Evolutionary conservation across 352 stramenopile genomes (phyloP).

Genomic region (Pythium myriotylum): DNA sequence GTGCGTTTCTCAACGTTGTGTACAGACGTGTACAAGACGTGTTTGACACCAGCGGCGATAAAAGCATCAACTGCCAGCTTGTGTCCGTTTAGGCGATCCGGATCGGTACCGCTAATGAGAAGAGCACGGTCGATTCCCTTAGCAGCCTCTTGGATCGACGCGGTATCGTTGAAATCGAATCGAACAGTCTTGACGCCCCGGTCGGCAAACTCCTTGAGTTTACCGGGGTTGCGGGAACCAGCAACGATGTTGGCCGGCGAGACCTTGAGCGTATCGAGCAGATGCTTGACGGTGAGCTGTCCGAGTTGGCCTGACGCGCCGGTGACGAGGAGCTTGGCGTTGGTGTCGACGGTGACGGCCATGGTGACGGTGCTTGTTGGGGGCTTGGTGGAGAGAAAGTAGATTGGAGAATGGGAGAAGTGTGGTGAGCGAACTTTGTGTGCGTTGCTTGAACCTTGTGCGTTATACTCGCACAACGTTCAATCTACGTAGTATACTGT

Average conservation of each 20-base stretch:
- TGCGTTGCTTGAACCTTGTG: no score
- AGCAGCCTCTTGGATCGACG: constrained; percentile 16
- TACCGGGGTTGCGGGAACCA: constrained; percentile 18
- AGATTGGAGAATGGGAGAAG: no score
- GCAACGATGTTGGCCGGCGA: constrained; percentile 24
- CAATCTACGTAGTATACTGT: no score
- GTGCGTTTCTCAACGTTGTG: constrained; percentile 2
- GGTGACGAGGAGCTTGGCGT: constrained; percentile 25
- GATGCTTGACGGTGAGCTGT: constrained; percentile 13
- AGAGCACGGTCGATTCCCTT: constrained; percentile 24
- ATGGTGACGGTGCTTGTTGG: no score
- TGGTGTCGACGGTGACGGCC: no score
- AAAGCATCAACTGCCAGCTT: constrained; percentile 3
- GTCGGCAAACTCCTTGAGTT: constrained; percentile 3
- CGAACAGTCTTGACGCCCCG: constrained; percentile 16
- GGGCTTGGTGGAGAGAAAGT: no score
- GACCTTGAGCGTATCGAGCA: constrained; percentile 29
- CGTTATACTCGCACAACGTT: no score
- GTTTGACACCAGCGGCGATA: constrained; percentile 2
- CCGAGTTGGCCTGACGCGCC: constrained; percentile 27
- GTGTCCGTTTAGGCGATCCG: background rate
- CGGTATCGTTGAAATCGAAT: constrained; percentile 18
- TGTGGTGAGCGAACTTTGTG: no score
- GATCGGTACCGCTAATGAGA: constrained; percentile 14
- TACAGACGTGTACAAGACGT: constrained; percentile 26